Evolutionary conservation across 768 basidiomycete genomes (phyloP).

Genomic region (Mycena pura): DNA sequence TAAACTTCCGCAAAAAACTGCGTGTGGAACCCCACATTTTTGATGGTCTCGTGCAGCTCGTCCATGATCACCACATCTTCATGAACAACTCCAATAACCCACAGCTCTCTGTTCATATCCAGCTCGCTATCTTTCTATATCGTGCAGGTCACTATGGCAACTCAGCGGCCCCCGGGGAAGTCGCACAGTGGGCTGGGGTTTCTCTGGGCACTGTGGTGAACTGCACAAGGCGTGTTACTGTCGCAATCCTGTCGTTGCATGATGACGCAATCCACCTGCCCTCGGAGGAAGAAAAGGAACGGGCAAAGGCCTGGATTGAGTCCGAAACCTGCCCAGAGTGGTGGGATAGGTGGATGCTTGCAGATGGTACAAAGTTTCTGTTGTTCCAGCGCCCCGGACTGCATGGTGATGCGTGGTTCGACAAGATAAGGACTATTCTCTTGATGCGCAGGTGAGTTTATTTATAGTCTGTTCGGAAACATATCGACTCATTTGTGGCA

Average conservation of each 20-base stretch:
- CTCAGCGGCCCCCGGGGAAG: slow-evolving; percentile 25
- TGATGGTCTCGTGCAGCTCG: not conserved
- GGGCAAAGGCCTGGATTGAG: slow-evolving; percentile 12
- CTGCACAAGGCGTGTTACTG: slow-evolving; percentile 18
- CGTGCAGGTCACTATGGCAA: slow-evolving; percentile 31
- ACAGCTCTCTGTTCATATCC: slow-evolving; percentile 29
- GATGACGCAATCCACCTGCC: slow-evolving; percentile 12
- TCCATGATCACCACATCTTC: slow-evolving; percentile 28
- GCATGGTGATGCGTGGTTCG: slow-evolving; percentile 31
- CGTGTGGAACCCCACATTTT: slow-evolving; percentile 4
- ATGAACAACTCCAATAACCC: slow-evolving; percentile 29
- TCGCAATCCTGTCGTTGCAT: slow-evolving; percentile 22
- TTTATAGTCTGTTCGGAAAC: not conserved
- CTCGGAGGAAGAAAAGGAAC: slow-evolving; percentile 14
- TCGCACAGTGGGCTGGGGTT: slow-evolving; percentile 28
- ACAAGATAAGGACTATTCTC: slow-evolving; percentile 28
- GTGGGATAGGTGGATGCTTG: slow-evolving; percentile 29
- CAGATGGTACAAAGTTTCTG: slow-evolving; percentile 32
- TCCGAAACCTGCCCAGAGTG: slow-evolving; percentile 15
- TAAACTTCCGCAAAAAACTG: not conserved
- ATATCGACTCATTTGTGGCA: not conserved
- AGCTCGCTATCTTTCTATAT: slow-evolving; percentile 33
- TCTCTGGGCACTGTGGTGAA: slow-evolving; percentile 26
- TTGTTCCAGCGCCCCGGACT: slow-evolving; percentile 32
- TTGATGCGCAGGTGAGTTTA: slow-evolving; percentile 23